Evolutionary conservation across 345 rosid species (phyloP), one percentile per base, ranked within the genome.

Genomic region (Pistacia integerrima): DNA sequence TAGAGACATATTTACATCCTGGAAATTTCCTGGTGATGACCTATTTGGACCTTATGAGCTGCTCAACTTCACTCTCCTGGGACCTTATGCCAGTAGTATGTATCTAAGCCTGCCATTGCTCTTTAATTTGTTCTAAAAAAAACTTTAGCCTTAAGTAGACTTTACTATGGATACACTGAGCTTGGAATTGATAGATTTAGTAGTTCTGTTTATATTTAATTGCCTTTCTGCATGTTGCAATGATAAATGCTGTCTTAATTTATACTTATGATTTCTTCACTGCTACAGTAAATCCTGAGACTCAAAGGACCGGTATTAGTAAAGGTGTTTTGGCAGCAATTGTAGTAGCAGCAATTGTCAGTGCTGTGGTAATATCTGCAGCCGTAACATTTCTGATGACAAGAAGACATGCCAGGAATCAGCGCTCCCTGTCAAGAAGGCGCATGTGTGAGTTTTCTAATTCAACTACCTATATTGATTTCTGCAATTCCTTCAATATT

Each of bases 11-110:
- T 92, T 81, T 70, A 78, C 88, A 44, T 82, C 95, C 28, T 94
- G 97, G 98, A n/a, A 4, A 1, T 91, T 94, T 82, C 84, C 70
- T 70, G 58, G 80, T 55, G 80, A 61, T 58, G 87, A 89, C 83
- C 77, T 88, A 5, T 90, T 84, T 80, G 97, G 98, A 81, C 98
- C 98, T 4, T 94, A 90, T 78, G 98, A 93, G 83, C 89, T 94
- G 79, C 97, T 94, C 79, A 89, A 89, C 85, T 91, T 94, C 87
- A 94, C 95, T 64, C 91, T 94, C 67, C 79, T 76, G 74, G 99
- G 98, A 72, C 96, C 97, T 75, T 95, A 95, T 78, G 72, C 87
- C 67, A 74, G 78, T 64, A 52, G 99, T 95, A 87, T 25, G 90
- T 80, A 52, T 70, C 35, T 70, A 44, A 61, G 61, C 22, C 68